Evolutionary conservation across 495 filamentous ascomycete genomes (phyloP).

Genomic region (Neurospora discreta): DNA sequence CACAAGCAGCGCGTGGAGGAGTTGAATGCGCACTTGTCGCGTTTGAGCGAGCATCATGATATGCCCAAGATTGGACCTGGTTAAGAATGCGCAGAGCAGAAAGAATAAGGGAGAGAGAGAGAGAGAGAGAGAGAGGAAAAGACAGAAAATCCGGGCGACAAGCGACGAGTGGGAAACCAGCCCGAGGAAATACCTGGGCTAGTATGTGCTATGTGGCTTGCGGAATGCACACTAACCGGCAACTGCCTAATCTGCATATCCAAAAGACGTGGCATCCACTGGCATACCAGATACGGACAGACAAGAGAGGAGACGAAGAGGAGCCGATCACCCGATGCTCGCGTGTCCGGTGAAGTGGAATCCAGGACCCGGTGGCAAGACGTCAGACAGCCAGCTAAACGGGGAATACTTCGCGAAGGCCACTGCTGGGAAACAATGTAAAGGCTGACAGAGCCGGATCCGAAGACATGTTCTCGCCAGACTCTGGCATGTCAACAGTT

Average conservation of each 20-base stretch:
- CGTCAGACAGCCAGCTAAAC: background rate
- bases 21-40: slow-evolving; percentile 83
- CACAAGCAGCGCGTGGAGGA: slow-evolving; percentile 96
- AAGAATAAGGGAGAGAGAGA: background rate
- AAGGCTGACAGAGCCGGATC: background rate
- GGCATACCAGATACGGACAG: background rate
- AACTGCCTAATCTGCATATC: background rate
- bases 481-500: background rate
- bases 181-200: background rate
- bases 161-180: background rate
- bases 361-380: background rate
- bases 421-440: background rate
- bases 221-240: background rate
- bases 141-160: background rate
- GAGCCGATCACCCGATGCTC: background rate
- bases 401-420: background rate
- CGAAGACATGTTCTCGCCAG: background rate
- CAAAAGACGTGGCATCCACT: background rate
- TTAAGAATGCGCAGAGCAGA: slow-evolving; percentile 23
- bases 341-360: background rate
- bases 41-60: slow-evolving; percentile 92
- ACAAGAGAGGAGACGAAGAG: background rate
- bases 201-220: background rate
- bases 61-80: slow-evolving; percentile 83
- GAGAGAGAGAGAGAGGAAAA: background rate